Conservation (phyloP, 176 grass and related monocot genomes). For the Eremochloa ophiuroides region DNA sequence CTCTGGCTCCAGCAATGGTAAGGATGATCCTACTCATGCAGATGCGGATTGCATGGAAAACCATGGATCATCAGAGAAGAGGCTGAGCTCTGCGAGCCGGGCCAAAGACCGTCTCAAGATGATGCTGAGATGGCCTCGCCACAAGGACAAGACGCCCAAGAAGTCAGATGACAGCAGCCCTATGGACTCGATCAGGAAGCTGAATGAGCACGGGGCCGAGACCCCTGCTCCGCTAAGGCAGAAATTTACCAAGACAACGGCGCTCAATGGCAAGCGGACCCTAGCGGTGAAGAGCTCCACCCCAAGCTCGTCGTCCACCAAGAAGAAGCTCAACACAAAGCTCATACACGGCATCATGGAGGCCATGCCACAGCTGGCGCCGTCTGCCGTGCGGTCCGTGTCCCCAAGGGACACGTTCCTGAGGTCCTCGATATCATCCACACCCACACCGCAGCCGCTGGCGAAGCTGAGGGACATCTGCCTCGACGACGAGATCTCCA, state of each 20-base stretch:
- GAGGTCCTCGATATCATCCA: slow-evolving; percentile 28
- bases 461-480: slow-evolving; percentile 55
- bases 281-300: slow-evolving; percentile 55
- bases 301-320: slow-evolving; percentile 55
- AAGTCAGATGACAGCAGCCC: slow-evolving; percentile 45
- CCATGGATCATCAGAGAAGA: slow-evolving; percentile 53
- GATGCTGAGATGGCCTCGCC: slow-evolving; percentile 72
- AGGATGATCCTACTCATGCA: slow-evolving; percentile 26
- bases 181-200: slow-evolving; percentile 63
- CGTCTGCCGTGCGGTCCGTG: neutral
- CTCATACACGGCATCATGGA: slow-evolving; percentile 77
- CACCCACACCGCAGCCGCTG: slow-evolving; percentile 21
- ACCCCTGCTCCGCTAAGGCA: slow-evolving; percentile 74
- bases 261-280: slow-evolving; percentile 65
- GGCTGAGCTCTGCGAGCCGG: slow-evolving; percentile 51
- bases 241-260: slow-evolving; percentile 50
- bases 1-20: slow-evolving; percentile 72
- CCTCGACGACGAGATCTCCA: slow-evolving; percentile 33
- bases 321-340: slow-evolving; percentile 68
- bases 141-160: slow-evolving; percentile 59
- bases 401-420: slow-evolving; percentile 9
- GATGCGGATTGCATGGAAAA: slow-evolving; percentile 28
- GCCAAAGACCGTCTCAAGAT: slow-evolving; percentile 79
- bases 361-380: slow-evolving; percentile 69
- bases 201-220: slow-evolving; percentile 24